These are phyloP conservation scores for Otatea glauca DNA, from an alignment of 176 grass and related monocot species.

Conservation along the genomic window DNA sequence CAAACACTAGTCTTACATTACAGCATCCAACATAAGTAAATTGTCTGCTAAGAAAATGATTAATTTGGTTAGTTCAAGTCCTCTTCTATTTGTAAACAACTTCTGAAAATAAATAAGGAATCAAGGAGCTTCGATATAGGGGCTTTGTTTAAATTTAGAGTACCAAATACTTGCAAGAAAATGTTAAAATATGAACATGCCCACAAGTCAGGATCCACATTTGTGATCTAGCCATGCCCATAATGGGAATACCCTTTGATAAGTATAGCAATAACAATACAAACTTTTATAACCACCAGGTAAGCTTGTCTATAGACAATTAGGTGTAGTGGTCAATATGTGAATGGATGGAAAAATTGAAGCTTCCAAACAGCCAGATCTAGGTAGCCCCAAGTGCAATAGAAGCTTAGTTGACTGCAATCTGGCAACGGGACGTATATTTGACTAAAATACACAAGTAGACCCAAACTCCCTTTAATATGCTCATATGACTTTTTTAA, in stretches of 20 bases:
- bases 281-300: background rate
- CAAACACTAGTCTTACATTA: background rate
- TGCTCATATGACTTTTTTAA: background rate
- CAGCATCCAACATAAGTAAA: constrained; percentile 10
- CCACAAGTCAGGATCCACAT: background rate
- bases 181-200: constrained; percentile 1
- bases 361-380: background rate
- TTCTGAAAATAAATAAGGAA: background rate
- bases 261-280: background rate
- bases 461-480: background rate
- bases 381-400: background rate
- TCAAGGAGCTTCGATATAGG: background rate
- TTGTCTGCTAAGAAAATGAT: background rate
- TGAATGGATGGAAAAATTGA: background rate
- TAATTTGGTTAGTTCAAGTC: background rate
- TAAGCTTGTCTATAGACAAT: background rate
- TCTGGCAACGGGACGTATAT: background rate
- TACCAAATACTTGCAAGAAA: background rate
- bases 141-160: background rate
- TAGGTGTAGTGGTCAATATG: background rate
- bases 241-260: background rate
- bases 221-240: background rate
- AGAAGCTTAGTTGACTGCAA: background rate
- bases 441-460: background rate
- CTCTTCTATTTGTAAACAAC: background rate